Conservation (phyloP, 2,329 filamentous ascomycete species). For the Colletotrichum lini region DNA sequence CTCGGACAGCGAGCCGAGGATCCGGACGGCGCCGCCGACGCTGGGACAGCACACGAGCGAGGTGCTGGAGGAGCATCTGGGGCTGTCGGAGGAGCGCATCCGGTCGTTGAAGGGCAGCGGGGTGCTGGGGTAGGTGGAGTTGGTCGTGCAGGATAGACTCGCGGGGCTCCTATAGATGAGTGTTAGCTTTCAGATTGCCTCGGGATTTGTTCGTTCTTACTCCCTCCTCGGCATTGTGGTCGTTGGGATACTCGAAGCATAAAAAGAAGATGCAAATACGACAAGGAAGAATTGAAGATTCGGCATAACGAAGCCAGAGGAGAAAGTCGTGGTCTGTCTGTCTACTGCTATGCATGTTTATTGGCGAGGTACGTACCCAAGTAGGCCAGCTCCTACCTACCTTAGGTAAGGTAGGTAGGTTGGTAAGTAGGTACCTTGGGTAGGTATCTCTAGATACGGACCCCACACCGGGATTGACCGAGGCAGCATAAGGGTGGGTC, state of each 20-base stretch:
- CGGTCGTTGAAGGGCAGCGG: slow-evolving; percentile 74
- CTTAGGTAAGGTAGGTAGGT: background rate
- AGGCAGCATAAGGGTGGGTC: background rate
- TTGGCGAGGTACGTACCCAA: background rate
- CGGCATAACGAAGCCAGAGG: too few species aligned
- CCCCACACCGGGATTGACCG: background rate
- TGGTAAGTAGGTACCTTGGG: too few species aligned
- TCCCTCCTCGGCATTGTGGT: background rate
- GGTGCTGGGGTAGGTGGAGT: slow-evolving; percentile 67
- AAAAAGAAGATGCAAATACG: background rate
- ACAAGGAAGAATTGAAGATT: background rate
- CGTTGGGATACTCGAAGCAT: background rate
- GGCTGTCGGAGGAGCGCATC: slow-evolving; percentile 72
- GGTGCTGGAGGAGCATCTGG: slow-evolving; percentile 76
- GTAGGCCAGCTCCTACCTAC: too few species aligned
- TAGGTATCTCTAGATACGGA: background rate
- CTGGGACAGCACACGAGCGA: slow-evolving; percentile 91
- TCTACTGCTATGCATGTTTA: background rate
- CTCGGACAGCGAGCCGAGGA: slow-evolving; percentile 82
- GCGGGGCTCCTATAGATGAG: background rate
- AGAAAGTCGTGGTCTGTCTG: too few species aligned
- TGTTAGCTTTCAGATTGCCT: background rate
- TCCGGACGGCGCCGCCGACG: slow-evolving; percentile 84
- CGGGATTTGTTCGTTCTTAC: background rate
- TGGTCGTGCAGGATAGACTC: too few species aligned